phyloP scores from a whole-genome alignment of 345 rosid species.

The Eucalyptus pumila region DNA sequence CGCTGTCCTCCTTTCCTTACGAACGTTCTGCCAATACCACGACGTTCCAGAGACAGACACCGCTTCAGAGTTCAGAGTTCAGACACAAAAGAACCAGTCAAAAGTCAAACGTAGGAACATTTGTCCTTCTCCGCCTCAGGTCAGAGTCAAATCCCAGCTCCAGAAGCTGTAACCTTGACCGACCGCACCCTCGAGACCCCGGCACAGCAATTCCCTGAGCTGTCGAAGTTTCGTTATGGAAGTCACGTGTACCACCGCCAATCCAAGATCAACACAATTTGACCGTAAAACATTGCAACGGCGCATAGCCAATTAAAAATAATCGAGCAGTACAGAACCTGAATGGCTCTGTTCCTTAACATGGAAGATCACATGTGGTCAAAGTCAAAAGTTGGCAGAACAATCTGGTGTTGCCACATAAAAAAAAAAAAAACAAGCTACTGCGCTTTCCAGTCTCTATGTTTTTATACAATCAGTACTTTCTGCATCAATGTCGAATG shows the following conservation, averaged over 20 bases:
- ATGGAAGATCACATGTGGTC: neutral
- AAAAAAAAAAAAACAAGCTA: neutral
- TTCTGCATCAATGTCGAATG: neutral
- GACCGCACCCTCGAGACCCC: neutral
- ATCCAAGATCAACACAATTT: neutral
- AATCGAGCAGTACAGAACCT: neutral
- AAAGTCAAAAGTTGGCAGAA: neutral
- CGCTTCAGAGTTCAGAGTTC: neutral
- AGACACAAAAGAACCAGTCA: neutral
- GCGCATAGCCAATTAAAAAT: neutral
- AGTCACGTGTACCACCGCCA: neutral
- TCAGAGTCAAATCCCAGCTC: neutral
- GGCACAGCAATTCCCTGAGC: neutral
- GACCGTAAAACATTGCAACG: neutral
- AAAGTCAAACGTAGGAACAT: neutral
- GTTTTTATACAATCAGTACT: neutral
- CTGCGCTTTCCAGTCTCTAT: neutral
- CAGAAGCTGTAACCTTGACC: neutral
- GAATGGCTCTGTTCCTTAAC: neutral
- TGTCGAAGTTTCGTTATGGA: neutral
- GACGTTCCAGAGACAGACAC: neutral
- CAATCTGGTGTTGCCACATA: neutral
- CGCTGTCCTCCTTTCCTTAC: neutral
- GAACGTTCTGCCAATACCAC: neutral
- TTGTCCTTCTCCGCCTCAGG: neutral